Evolutionary conservation across 2,329 filamentous ascomycete species (phyloP).

Genomic region (Pestalotiopsis sp.): DNA sequence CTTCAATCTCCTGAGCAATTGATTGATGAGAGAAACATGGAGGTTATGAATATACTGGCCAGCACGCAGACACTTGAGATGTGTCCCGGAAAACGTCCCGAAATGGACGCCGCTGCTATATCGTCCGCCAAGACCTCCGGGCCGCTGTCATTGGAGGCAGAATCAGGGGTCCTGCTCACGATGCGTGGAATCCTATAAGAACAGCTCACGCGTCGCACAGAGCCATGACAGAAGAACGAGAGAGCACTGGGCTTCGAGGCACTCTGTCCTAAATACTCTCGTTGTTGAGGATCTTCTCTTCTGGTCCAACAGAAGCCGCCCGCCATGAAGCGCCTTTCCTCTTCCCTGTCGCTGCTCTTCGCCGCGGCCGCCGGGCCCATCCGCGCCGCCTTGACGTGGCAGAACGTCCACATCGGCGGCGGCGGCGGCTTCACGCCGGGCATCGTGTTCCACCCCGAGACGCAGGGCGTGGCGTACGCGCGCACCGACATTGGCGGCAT

Average conservation of each 20-base stretch:
- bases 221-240: background rate
- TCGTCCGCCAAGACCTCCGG: background rate
- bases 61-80: background rate
- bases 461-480: slow-evolving; percentile 55
- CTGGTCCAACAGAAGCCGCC: background rate
- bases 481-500: slow-evolving; percentile 61
- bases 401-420: slow-evolving; percentile 55
- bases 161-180: background rate
- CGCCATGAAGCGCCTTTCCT: slow-evolving; percentile 10
- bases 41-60: background rate
- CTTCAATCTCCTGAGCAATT: background rate
- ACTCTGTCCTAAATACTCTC: background rate
- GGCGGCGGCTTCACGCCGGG: slow-evolving; percentile 60
- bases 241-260: background rate
- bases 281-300: background rate
- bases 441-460: slow-evolving; percentile 58
- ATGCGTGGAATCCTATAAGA: background rate
- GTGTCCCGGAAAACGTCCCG: background rate
- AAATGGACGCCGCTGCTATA: background rate
- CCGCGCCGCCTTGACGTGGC: slow-evolving; percentile 43
- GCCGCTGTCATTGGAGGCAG: slow-evolving; percentile 9
- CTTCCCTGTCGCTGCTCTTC: slow-evolving; percentile 14
- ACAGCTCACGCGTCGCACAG: background rate
- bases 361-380: slow-evolving; percentile 25
- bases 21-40: background rate